These are phyloP conservation scores for Castanopsis chinensis DNA, from an alignment of 306 rosid genomes.

Conservation along the genomic window DNA sequence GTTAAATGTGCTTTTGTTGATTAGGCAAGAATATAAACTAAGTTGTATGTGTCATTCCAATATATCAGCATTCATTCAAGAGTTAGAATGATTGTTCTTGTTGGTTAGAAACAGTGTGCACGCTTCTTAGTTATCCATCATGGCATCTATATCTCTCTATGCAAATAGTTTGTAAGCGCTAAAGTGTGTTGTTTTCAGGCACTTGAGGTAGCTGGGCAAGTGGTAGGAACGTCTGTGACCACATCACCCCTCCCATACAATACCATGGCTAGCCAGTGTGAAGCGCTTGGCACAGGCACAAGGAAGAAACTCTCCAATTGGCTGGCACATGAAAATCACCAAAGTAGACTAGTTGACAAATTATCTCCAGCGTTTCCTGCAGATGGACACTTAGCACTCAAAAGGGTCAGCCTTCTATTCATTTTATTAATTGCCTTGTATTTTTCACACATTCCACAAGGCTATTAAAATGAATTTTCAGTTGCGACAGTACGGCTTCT, in stretches of 20 bases:
- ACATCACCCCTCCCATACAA: slow-evolving; percentile 89
- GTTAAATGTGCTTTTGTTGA: not conserved
- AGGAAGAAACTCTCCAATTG: slow-evolving; percentile 87
- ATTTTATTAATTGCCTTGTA: not conserved
- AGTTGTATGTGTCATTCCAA: not conserved
- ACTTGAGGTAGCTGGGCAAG: slow-evolving; percentile 94
- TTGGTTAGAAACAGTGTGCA: not conserved
- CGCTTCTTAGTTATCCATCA: not conserved
- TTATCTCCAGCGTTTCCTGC: slow-evolving; percentile 29
- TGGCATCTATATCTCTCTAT: not conserved
- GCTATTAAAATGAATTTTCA: not conserved
- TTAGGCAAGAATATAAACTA: not conserved
- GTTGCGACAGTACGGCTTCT: not conserved
- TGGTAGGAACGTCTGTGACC: slow-evolving; percentile 76
- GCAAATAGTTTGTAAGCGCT: not conserved
- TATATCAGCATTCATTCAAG: not conserved
- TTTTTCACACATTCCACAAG: not conserved
- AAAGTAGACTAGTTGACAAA: slow-evolving; percentile 38
- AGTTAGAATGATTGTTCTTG: not conserved
- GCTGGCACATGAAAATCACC: slow-evolving; percentile 73
- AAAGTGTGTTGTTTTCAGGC: slow-evolving; percentile 48
- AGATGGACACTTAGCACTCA: slow-evolving; percentile 35
- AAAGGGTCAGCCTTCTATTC: slow-evolving; percentile 40
- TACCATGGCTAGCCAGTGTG: slow-evolving; percentile 94
- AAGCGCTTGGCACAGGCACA: slow-evolving; percentile 83